Evolutionary conservation across 225 moss, liverwort and hornwort species (phyloP), one percentile per base, ranked within the genome.

Genomic region (Bryum argenteum): DNA sequence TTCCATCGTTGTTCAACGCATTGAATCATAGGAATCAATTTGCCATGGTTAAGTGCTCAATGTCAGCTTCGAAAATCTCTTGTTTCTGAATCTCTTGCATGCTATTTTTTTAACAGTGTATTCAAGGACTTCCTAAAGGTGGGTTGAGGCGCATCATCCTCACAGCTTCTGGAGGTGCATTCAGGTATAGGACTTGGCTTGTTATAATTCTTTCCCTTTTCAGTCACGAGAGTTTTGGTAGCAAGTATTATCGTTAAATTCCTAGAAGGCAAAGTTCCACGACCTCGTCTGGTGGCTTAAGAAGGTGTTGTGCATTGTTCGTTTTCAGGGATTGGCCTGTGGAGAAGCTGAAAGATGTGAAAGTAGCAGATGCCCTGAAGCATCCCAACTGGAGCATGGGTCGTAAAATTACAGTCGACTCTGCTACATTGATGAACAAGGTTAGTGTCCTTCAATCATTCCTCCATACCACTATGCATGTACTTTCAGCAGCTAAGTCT

Each of bases 321-420:
- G 2, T 19, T 71, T 69, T 28, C 54, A 95, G 95, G 77, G 95
- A 95, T 71, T 95, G 95, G 95, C 92, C 95, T 42, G 89, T 95
- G 58, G 95, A 89, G 76, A 92, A 76, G 70, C 63, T 95, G 68
- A 91, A 92, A 58, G 84, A 91, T n/a, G 95, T 91, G 10, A 95
- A 92, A 82, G 95, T 95, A 51, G 86, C 95, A n/a, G 95, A 95
- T 76, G 95, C 95, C 26, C 79, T 95, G 84, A 95, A 95, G 73
- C 95, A 95, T 75, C 95, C 95, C 67, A 95, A 95, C 79, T 95
- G 95, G 95, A 84, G 58, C 78, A 95, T 95, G 95, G 95, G 95
- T 24, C 89, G 88, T 26, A 95, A 95, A 84, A 92, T 95, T 13
- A 95, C 95, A 5, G 95, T 95, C 9, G 95, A 95, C 58, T 95